Conservation (phyloP, 345 rosid genomes). For the Isatis tinctoria region DNA sequence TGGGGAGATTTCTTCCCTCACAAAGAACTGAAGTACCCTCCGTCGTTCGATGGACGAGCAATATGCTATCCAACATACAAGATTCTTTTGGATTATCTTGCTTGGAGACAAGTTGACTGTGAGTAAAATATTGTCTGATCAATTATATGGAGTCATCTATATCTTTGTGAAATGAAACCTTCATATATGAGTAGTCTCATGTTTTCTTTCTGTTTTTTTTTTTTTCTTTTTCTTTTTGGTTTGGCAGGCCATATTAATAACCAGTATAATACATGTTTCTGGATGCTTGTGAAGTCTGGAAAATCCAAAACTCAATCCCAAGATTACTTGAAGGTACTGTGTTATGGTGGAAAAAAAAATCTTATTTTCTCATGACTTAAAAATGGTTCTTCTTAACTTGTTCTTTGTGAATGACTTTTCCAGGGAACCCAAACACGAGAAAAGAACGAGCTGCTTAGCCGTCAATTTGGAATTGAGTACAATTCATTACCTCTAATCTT, state of each 20-base stretch:
- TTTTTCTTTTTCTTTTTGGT: background rate
- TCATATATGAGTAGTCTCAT: background rate
- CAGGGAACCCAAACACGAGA: slow-evolving; percentile 83
- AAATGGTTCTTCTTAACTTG: slow-evolving; percentile 3
- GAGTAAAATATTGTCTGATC: slow-evolving; percentile 34
- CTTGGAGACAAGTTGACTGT: slow-evolving; percentile 99
- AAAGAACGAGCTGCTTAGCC: slow-evolving; percentile 59
- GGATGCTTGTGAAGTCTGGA: slow-evolving; percentile 92
- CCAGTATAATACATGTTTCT: slow-evolving; percentile 92
- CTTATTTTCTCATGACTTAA: background rate
- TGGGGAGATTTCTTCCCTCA: slow-evolving; percentile 71
- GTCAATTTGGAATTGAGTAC: slow-evolving; percentile 64
- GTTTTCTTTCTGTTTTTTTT: background rate
- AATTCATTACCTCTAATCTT: slow-evolving; percentile 49
- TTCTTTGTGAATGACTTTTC: background rate
- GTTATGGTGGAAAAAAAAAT: background rate
- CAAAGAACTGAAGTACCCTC: slow-evolving; percentile 61
- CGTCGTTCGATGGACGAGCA: slow-evolving; percentile 87
- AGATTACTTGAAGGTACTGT: slow-evolving; percentile 58
- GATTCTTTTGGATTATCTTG: slow-evolving; percentile 75
- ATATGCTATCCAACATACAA: slow-evolving; percentile 77
- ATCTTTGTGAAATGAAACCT: background rate
- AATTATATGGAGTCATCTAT: background rate
- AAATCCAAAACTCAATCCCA: slow-evolving; percentile 76
- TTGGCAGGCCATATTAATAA: slow-evolving; percentile 89